phyloP scores from a whole-genome alignment of 495 filamentous ascomycete species.

The Letharia columbiana region DNA sequence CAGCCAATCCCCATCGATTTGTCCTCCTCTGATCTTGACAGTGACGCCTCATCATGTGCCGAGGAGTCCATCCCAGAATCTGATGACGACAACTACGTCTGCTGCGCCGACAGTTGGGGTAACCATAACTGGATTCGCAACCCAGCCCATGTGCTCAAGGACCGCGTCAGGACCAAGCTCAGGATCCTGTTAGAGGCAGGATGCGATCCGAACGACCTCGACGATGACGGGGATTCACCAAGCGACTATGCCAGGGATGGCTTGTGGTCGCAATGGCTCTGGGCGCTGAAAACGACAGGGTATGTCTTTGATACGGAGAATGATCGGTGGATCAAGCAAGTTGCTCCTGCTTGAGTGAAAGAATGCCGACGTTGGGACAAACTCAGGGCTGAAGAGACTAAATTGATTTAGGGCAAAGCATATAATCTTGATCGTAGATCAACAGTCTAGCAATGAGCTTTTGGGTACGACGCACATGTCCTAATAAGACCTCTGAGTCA shows the following conservation, averaged over 20 bases:
- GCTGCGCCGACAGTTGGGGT: not conserved
- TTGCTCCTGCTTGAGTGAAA: no score
- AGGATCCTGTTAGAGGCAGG: not conserved
- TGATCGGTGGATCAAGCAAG: not conserved
- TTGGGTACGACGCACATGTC: no score
- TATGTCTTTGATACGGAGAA: not conserved
- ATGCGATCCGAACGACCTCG: not conserved
- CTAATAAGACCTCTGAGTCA: no score
- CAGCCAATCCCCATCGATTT: not conserved
- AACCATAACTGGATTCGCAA: not conserved
- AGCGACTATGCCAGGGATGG: slow-evolving; percentile 2
- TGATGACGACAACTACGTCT: not conserved
- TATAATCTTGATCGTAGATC: no score
- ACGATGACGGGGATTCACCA: not conserved
- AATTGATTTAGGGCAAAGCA: no score
- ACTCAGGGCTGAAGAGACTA: no score
- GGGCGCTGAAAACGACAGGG: slow-evolving; percentile 1
- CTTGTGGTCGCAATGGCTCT: not conserved
- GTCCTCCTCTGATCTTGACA: not conserved
- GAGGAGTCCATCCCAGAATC: not conserved
- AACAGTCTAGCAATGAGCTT: no score
- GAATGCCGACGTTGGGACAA: no score
- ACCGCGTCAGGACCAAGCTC: not conserved
- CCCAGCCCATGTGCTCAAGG: not conserved
- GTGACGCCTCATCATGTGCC: not conserved